Conservation (phyloP, 176 grass and related monocot species). For the Zea luxurians region DNA sequence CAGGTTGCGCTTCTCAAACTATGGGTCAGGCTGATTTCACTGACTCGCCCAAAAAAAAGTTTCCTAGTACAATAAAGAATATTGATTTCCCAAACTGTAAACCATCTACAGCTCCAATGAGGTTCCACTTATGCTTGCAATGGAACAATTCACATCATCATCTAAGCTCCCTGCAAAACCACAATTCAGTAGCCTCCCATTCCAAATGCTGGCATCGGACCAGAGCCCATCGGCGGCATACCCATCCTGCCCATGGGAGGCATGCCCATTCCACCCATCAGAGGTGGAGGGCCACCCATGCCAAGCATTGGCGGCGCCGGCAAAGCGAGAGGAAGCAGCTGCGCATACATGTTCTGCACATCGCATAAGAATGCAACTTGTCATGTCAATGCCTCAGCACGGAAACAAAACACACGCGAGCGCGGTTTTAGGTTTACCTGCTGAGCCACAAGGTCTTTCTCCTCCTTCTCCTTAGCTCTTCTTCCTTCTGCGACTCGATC, state of each 20-base stretch:
- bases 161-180: too few relatives aligned
- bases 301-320: constrained; percentile 77
- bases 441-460: constrained; percentile 18
- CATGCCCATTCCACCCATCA: neutral
- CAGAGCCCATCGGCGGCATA: constrained; percentile 51
- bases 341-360: constrained; percentile 88
- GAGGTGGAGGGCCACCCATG: constrained; percentile 58
- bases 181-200: constrained; percentile 31
- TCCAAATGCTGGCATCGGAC: constrained; percentile 67
- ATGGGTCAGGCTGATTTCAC: too few relatives aligned
- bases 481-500: too few relatives aligned
- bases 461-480: too few relatives aligned
- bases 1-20: too few relatives aligned
- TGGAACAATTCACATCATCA: too few relatives aligned
- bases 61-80: too few relatives aligned
- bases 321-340: constrained; percentile 84
- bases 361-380: constrained; percentile 34
- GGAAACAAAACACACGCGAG: neutral
- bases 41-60: too few relatives aligned
- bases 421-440: constrained; percentile 50
- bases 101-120: too few relatives aligned
- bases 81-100: too few relatives aligned
- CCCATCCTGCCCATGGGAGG: constrained; percentile 45
- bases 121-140: too few relatives aligned
- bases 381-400: constrained; percentile 13